Evolutionary conservation across 129 eudicot genomes (phyloP).

Genomic region (Helianthus annuus): HanXRQr2.0-SUNRISE NC_035436.2:201122411-201122910

Average conservation of each 20-base stretch:
- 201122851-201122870: not conserved
- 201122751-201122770: conserved; percentile 11
- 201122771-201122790: conserved; percentile 27
- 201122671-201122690: not conserved
- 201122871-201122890: conserved; percentile 8
- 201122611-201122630: not conserved
- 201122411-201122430: conserved; percentile 74
- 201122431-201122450: conserved; percentile 72
- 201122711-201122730: not conserved
- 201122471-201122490: conserved; percentile 53
- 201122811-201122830: conserved; percentile 25
- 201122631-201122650: not conserved
- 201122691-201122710: conserved; percentile 12
- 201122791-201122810: conserved; percentile 45
- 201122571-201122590: conserved; percentile 50
- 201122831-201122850: conserved; percentile 11
- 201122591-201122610: conserved; percentile 53
- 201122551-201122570: conserved; percentile 36
- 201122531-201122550: conserved; percentile 25
- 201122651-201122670: conserved; percentile 8
- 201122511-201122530: conserved; percentile 46
- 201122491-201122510: conserved; percentile 58
- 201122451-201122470: conserved; percentile 54
- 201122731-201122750: conserved; percentile 9
- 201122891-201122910: conserved; percentile 22